Percentiles rank a stretch among this genome's conserved stretches.
phyloP scores from a whole-genome alignment of 2,329 filamentous ascomycete genomes.

The Penicillium sp. region DNA sequence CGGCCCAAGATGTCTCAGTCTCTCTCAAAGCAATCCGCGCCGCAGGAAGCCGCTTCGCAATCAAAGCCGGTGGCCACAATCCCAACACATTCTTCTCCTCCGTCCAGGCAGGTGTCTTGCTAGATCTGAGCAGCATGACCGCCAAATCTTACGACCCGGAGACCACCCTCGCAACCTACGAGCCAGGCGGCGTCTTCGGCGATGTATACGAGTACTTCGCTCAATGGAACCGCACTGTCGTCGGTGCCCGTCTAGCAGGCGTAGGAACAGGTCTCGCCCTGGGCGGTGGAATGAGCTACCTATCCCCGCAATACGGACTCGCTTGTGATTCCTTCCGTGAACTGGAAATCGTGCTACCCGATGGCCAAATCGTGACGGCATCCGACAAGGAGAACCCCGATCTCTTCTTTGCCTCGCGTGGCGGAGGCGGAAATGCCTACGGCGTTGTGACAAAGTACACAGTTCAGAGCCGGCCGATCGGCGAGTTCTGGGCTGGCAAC shows the following conservation, averaged over 20 bases:
- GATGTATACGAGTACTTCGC: conserved; percentile 25
- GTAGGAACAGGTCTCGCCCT: conserved; percentile 28
- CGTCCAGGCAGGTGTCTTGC: conserved; percentile 25
- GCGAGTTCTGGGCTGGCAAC: conserved; percentile 29
- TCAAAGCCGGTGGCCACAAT: conserved; percentile 31
- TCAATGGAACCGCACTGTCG: conserved; percentile 23
- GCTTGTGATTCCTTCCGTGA: conserved; percentile 29
- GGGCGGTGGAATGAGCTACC: conserved; percentile 28
- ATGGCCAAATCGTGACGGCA: conserved; percentile 17
- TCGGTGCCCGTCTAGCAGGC: conserved; percentile 25
- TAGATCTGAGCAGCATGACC: conserved; percentile 25
- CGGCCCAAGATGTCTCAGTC: conserved; percentile 28
- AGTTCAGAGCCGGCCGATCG: conserved; percentile 28
- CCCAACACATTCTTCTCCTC: conserved; percentile 30
- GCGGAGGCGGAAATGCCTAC: conserved; percentile 29
- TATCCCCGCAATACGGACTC: conserved; percentile 29
- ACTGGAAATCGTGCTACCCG: conserved; percentile 21
- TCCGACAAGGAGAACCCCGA: conserved; percentile 13
- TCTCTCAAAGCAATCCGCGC: conserved; percentile 24
- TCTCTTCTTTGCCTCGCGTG: conserved; percentile 24
- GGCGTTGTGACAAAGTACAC: conserved; percentile 28
- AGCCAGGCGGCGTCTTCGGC: conserved; percentile 26
- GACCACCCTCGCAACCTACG: conserved; percentile 26
- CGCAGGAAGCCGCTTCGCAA: conserved; percentile 25
- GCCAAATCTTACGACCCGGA: conserved; percentile 25